Percentiles rank a stretch among this genome's conserved stretches.
Evolutionary conservation across 805 yeast species (phyloP).

Genomic region (Suhomyces emberorum): DNA sequence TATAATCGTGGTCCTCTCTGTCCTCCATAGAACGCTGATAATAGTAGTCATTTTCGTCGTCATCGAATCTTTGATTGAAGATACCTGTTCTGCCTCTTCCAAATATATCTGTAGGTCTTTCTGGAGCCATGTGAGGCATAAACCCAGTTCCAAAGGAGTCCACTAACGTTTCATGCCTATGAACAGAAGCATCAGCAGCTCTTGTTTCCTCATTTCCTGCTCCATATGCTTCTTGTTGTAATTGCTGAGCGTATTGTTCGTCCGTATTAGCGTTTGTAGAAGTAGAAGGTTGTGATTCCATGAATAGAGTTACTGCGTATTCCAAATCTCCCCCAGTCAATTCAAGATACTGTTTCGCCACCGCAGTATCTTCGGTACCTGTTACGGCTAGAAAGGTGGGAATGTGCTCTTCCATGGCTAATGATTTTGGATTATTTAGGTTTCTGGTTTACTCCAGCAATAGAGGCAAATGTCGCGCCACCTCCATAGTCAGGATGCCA

Average conservation of each 20-base stretch:
- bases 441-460: no score
- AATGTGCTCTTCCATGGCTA: slow-evolving; percentile 47
- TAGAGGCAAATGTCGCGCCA: not conserved
- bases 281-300: slow-evolving; percentile 47
- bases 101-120: slow-evolving; percentile 42
- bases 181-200: slow-evolving; percentile 73
- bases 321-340: slow-evolving; percentile 78
- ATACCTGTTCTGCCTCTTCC: slow-evolving; percentile 49
- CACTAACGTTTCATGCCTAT: slow-evolving; percentile 72
- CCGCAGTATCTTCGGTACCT: slow-evolving; percentile 59
- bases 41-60: slow-evolving; percentile 32
- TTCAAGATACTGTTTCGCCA: slow-evolving; percentile 74
- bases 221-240: slow-evolving; percentile 61
- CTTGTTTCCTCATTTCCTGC: slow-evolving; percentile 26
- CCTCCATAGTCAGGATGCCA: not conserved
- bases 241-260: slow-evolving; percentile 55
- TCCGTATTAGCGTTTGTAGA: slow-evolving; percentile 28
- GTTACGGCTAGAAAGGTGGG: slow-evolving; percentile 84
- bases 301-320: slow-evolving; percentile 77
- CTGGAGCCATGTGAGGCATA: slow-evolving; percentile 4
- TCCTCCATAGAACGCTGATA: slow-evolving; percentile 15
- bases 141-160: slow-evolving; percentile 32
- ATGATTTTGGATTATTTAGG: no score
- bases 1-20: slow-evolving; percentile 29
- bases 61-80: slow-evolving; percentile 56